These are phyloP conservation scores for Bocquillonia castaneifolia DNA, from an alignment of 441 rosid genomes.

Conservation along the genomic window DNA sequence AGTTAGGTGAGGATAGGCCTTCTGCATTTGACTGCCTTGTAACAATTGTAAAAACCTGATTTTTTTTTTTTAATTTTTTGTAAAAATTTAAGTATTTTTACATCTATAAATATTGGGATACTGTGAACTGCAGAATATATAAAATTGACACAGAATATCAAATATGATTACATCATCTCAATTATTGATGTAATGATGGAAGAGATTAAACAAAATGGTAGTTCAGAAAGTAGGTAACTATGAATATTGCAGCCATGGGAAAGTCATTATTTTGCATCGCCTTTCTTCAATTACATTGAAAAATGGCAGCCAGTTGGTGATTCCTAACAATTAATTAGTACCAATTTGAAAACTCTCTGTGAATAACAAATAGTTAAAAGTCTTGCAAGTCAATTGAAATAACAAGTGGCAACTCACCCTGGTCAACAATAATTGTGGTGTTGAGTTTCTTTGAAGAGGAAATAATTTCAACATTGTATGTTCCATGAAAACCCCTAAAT, in stretches of 20 bases:
- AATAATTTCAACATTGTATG: slow-evolving; percentile 51
- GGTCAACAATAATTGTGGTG: slow-evolving; percentile 56
- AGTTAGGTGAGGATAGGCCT: slow-evolving; percentile 32
- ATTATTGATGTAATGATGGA: not conserved
- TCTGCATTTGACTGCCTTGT: not conserved
- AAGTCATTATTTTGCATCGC: not conserved
- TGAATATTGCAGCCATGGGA: not conserved
- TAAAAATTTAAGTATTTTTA: too few species aligned
- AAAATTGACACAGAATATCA: not conserved
- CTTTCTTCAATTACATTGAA: not conserved
- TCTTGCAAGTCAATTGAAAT: slow-evolving; percentile 48
- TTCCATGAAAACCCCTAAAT: slow-evolving; percentile 76
- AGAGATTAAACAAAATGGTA: not conserved
- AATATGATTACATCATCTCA: too few species aligned
- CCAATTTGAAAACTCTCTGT: not conserved
- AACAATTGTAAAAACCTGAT: not conserved
- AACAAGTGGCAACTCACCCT: slow-evolving; percentile 50
- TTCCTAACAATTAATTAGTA: not conserved
- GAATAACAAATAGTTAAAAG: not conserved
- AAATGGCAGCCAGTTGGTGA: not conserved
- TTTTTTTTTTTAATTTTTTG: too few species aligned
- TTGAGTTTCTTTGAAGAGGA: slow-evolving; percentile 35
- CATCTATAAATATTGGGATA: not conserved
- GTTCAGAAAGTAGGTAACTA: not conserved
- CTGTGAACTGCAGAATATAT: not conserved